A percentile compares a stretch with the other conserved stretches of the same genome.
Evolutionary conservation across 768 basidiomycete genomes (phyloP).

Genomic region (Inosperma sp.): DNA sequence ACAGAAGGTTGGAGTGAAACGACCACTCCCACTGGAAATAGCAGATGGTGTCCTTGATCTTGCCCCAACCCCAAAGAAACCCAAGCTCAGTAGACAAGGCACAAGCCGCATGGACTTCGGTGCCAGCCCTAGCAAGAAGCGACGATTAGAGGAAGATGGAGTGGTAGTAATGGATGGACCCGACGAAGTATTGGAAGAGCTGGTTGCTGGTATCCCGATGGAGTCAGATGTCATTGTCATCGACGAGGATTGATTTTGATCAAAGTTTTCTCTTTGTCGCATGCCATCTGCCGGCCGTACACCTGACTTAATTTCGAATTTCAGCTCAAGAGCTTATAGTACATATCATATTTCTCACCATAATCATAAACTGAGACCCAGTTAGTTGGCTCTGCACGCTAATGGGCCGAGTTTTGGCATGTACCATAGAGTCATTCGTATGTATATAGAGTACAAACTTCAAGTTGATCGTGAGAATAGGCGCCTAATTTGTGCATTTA

Average conservation of each 20-base stretch:
- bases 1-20: slow-evolving; percentile 44
- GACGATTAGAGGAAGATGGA: slow-evolving; percentile 69
- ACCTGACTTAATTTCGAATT: too few relatives aligned
- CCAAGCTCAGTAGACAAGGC: slow-evolving; percentile 25
- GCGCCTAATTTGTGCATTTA: too few relatives aligned
- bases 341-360: too few relatives aligned
- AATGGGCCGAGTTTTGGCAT: too few relatives aligned
- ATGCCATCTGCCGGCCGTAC: too few relatives aligned
- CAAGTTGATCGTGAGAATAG: too few relatives aligned
- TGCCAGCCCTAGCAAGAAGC: slow-evolving; percentile 66
- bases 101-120: slow-evolving; percentile 23
- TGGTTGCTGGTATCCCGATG: not conserved
- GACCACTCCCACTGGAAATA: slow-evolving; percentile 50
- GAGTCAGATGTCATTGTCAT: slow-evolving; percentile 25
- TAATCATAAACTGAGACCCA: too few relatives aligned
- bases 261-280: not conserved
- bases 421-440: too few relatives aligned
- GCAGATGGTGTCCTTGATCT: slow-evolving; percentile 51
- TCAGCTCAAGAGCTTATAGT: too few relatives aligned
- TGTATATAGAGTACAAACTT: too few relatives aligned
- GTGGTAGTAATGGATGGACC: slow-evolving; percentile 59
- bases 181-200: slow-evolving; percentile 33
- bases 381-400: too few relatives aligned
- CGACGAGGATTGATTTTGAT: slow-evolving; percentile 19
- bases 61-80: slow-evolving; percentile 57